Conservation (phyloP, 305 asterid species). For the Rubia occidens region DNA sequence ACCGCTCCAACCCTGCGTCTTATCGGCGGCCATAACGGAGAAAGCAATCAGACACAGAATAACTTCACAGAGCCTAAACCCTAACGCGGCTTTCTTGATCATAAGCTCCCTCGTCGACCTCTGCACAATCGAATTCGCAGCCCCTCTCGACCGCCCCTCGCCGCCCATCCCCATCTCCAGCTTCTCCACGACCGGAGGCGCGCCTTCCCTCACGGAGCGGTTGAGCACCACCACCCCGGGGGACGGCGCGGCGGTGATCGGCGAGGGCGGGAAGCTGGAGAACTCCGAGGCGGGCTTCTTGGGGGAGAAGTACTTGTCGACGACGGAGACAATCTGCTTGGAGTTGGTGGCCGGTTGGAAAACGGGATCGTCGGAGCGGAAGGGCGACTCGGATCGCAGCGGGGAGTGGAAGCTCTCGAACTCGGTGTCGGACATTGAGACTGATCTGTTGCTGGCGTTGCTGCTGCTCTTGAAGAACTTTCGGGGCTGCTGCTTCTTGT, state of each 20-base stretch:
- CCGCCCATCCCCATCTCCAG: slow-evolving; percentile 28
- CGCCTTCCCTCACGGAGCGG: slow-evolving; percentile 36
- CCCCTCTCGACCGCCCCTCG: slow-evolving; percentile 34
- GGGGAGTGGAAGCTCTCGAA: slow-evolving; percentile 63
- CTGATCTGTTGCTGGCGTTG: slow-evolving; percentile 37
- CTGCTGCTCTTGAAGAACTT: slow-evolving; percentile 19
- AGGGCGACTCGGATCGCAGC: slow-evolving; percentile 51
- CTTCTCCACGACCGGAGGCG: slow-evolving; percentile 41
- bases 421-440: slow-evolving; percentile 70
- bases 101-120: slow-evolving; percentile 35
- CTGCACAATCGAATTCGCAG: slow-evolving; percentile 32
- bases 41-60: slow-evolving; percentile 56
- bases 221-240: slow-evolving; percentile 40
- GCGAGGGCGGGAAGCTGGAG: slow-evolving; percentile 30
- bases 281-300: slow-evolving; percentile 30
- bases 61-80: slow-evolving; percentile 55
- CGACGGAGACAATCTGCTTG: slow-evolving; percentile 33
- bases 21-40: slow-evolving; percentile 82
- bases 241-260: slow-evolving; percentile 15
- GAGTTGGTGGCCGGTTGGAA: slow-evolving; percentile 30
- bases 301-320: slow-evolving; percentile 37
- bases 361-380: slow-evolving; percentile 49
- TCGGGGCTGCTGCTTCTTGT: neutral
- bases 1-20: slow-evolving; percentile 85
- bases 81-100: slow-evolving; percentile 42